Evolutionary conservation across 2,329 filamentous ascomycete genomes (phyloP).

Genomic region (Xylariomycetidae sp.): DNA sequence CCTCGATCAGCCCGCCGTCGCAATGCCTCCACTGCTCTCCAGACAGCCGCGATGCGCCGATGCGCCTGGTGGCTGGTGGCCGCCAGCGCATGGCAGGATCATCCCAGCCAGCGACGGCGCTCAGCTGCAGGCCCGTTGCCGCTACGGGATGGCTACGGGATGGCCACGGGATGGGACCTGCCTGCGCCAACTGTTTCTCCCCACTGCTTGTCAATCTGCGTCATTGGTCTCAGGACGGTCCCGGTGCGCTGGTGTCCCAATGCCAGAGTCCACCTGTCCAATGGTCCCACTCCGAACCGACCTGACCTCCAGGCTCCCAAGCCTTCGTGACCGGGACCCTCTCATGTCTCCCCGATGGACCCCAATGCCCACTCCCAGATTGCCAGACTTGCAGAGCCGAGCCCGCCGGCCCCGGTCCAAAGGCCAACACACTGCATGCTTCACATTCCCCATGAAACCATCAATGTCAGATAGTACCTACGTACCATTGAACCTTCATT

Average conservation of each 20-base stretch:
- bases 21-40: too few relatives aligned
- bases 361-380: too few relatives aligned
- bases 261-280: background rate
- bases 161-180: background rate
- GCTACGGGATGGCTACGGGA: too few relatives aligned
- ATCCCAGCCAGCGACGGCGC: background rate
- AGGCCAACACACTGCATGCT: conserved; percentile 1
- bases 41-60: too few relatives aligned
- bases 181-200: background rate
- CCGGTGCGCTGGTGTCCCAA: too few relatives aligned
- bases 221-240: background rate
- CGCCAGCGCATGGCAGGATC: background rate
- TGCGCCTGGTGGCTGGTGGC: background rate
- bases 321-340: background rate
- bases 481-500: background rate
- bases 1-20: too few relatives aligned
- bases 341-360: too few relatives aligned
- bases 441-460: background rate
- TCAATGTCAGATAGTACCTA: background rate
- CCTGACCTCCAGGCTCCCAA: background rate
- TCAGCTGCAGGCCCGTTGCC: conserved; percentile 1
- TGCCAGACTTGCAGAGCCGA: too few relatives aligned
- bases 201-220: background rate
- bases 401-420: background rate
- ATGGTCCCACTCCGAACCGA: background rate